A percentile compares a stretch with the other conserved stretches of the same genome.
Conservation (phyloP, 139 green algal species). For the Haematococcus lacustris region DNA sequence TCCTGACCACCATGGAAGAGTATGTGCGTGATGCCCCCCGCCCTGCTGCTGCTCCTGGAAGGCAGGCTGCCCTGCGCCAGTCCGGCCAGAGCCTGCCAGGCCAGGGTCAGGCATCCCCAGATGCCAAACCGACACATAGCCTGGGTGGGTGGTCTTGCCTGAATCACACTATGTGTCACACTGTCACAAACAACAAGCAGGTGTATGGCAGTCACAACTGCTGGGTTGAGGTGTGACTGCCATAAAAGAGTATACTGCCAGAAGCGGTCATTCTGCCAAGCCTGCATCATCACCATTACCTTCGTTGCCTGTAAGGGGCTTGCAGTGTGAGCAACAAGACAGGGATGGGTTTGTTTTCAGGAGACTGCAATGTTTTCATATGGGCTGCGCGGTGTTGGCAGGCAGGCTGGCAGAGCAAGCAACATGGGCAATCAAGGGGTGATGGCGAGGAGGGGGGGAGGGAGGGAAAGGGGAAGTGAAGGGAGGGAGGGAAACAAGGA, state of each 20-base stretch:
- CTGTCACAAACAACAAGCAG: background rate
- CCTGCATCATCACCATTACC: background rate
- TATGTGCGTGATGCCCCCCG: constrained; percentile 59
- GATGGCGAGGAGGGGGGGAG: no score
- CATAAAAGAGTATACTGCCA: no score
- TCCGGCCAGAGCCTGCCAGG: background rate
- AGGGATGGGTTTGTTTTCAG: background rate
- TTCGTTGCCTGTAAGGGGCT: background rate
- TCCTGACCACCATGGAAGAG: constrained; percentile 81
- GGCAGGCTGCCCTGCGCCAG: background rate
- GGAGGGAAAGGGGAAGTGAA: no score
- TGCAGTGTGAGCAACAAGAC: background rate
- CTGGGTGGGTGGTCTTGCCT: background rate
- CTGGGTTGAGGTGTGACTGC: no score
- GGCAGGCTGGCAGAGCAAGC: no score
- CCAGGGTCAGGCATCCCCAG: background rate
- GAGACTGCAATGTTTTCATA: background rate
- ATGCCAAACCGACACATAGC: background rate
- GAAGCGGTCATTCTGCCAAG: background rate
- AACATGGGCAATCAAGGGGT: no score
- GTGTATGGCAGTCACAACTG: background rate
- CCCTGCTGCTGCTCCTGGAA: constrained; percentile 8
- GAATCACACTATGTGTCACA: background rate
- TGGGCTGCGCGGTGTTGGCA: background rate
- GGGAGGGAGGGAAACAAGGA: no score